phyloP scores from a whole-genome alignment of 139 green algal species.

The Coelastrella sp. region DNA sequence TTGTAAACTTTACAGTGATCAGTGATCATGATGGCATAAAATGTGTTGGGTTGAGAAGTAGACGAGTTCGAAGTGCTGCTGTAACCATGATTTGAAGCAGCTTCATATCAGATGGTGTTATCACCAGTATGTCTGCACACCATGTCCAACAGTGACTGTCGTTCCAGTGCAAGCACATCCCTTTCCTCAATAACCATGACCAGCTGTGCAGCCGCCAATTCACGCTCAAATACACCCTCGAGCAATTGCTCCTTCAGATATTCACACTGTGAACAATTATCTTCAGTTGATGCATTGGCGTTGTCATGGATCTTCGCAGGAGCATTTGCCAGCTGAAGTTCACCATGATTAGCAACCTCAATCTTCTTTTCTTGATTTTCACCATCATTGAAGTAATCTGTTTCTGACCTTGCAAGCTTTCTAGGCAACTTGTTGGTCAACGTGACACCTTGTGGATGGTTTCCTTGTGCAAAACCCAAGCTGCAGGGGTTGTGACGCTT shows the following conservation, averaged over 20 bases:
- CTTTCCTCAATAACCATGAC: not conserved
- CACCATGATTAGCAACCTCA: not conserved
- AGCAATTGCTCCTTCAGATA: not conserved
- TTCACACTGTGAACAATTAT: not conserved
- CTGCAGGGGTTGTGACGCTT: no score
- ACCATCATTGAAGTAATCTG: no score
- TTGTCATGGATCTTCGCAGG: no score
- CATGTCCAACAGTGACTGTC: conserved; percentile 19
- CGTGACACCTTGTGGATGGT: no score
- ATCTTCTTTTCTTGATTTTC: not conserved
- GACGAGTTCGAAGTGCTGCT: no score
- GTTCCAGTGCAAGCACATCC: conserved; percentile 3
- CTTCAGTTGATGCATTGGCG: not conserved
- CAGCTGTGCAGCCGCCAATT: conserved; percentile 10
- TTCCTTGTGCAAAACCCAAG: no score
- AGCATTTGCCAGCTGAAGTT: not conserved
- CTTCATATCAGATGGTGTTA: not conserved
- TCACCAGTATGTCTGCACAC: no score
- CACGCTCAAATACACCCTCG: not conserved
- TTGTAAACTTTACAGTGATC: no score
- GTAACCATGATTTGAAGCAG: not conserved
- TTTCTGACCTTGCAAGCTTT: no score
- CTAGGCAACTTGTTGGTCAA: no score
- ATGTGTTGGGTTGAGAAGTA: no score
- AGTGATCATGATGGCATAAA: no score